Base-by-base conservation (phyloP, 2,329 filamentous ascomycete genomes). In the Fusarium nodosum region DNA sequence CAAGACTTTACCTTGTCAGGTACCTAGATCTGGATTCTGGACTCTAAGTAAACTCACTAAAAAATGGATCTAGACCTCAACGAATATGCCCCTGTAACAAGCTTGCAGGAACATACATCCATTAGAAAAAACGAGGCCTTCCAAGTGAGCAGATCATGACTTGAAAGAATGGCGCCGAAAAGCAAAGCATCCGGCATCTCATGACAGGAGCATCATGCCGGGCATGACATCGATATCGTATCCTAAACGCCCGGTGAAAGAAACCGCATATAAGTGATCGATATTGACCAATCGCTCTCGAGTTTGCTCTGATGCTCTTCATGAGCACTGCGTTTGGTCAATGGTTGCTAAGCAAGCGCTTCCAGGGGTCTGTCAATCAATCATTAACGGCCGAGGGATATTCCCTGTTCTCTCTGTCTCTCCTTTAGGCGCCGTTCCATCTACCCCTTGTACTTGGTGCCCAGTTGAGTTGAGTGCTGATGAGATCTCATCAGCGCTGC, bases 261-360 rank as follows among this genome's bases (percentile, higher is more conserved):
- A 39, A 44, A 16, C 38, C 30, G 58, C 58, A 53, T 45, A 45
- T 45, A 50, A 67, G 57, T 46, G 62, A 56, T 48, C 41, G 38
- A 62, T 46, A 45, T 38, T 28, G 26, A 22, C 72, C 72, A 74
- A 74, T 74, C 68, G 64, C 60, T 56, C 47, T 47, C 47, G 51
- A 54, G 52, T 56, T 36, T 66, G 56, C 39, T 33, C 26, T 45
- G 44, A 58, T 64, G 20, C 39, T 33, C n/a, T 56, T 46, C 39
- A 45, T 39, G 61, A 44, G 54, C 42, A 55, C 59, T 51, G 66
- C 30, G 46, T 65, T 68, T 69, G 56, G 66, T 67, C 63, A 65
- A 73, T 63, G 68, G 68, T 59, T 74, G 70, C 70, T 74, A 72
- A 72, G 66, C 72, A 74, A 72, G 60, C 57, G 68, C 61, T 56